phyloP scores from a whole-genome alignment of 768 basidiomycete species.

The Sutorius australiensis region DNA sequence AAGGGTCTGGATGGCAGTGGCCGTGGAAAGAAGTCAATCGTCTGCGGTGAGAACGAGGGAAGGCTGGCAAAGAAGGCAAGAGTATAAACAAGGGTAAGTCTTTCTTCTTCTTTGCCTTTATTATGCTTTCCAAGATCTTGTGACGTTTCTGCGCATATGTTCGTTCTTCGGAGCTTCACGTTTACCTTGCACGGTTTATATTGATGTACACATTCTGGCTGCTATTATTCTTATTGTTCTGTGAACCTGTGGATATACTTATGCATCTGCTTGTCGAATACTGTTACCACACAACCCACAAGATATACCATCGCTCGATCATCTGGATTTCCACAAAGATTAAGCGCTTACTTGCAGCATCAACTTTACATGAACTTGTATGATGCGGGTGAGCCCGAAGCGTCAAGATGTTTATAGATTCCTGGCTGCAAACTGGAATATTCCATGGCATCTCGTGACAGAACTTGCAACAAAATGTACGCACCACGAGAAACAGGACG shows the following conservation, averaged over 20 bases:
- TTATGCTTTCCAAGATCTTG: constrained; percentile 8
- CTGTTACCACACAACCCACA: not conserved
- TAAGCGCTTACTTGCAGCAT: not conserved
- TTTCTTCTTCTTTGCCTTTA: constrained; percentile 1
- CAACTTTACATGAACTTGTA: not conserved
- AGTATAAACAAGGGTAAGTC: constrained; percentile 1
- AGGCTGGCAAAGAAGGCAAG: constrained; percentile 16
- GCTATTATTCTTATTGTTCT: not conserved
- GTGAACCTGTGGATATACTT: not conserved
- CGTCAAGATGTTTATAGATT: not conserved
- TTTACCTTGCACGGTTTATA: not conserved
- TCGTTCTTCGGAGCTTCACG: constrained; percentile 9
- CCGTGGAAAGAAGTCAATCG: constrained; percentile 35
- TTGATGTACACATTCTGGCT: not conserved
- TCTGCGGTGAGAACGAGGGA: constrained; percentile 75
- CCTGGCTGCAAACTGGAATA: not conserved
- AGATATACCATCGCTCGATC: not conserved
- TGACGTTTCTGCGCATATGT: constrained; percentile 1
- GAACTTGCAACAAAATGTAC: not conserved
- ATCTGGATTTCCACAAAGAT: not conserved
- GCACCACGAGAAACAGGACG: not conserved
- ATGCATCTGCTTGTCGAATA: not conserved
- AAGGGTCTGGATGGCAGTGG: not conserved
- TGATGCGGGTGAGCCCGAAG: not conserved
- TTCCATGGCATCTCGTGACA: not conserved